These are phyloP conservation scores for Biscogniauxia marginata DNA, from an alignment of 2,329 filamentous ascomycete genomes.

Conservation along the genomic window DNA sequence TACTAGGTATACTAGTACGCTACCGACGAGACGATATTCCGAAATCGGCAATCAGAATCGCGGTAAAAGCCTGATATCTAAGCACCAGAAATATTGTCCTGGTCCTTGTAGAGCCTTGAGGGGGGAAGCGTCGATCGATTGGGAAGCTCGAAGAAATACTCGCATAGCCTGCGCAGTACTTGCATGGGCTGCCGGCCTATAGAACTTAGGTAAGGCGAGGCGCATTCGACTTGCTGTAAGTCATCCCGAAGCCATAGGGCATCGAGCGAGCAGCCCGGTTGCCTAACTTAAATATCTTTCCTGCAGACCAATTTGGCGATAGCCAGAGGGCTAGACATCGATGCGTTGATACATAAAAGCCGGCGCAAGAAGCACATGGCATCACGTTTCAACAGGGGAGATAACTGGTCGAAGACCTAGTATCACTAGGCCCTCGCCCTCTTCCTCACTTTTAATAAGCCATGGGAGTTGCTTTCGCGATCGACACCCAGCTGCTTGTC, in stretches of 20 bases:
- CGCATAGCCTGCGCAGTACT: not conserved
- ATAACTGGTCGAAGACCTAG: not conserved
- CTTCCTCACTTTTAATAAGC: not conserved
- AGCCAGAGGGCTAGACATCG: not conserved
- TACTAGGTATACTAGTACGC: not conserved
- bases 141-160: not conserved
- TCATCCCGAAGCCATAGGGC: not conserved
- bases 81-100: too few relatives aligned
- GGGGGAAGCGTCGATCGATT: not conserved
- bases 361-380: not conserved
- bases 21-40: not conserved
- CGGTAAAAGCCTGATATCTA: not conserved
- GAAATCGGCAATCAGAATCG: not conserved
- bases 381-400: not conserved
- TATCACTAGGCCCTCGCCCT: not conserved
- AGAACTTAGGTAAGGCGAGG: not conserved
- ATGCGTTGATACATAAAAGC: not conserved
- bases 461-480: not conserved
- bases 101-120: not conserved
- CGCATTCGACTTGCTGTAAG: not conserved
- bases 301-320: not conserved
- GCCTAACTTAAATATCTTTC: not conserved
- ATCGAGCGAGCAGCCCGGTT: not conserved
- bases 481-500: not conserved
- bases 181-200: not conserved